Evolutionary conservation across 176 grass and related monocot species (phyloP), one percentile per base, ranked within the genome.

Genomic region (Hsuehochloa calcarea): DNA sequence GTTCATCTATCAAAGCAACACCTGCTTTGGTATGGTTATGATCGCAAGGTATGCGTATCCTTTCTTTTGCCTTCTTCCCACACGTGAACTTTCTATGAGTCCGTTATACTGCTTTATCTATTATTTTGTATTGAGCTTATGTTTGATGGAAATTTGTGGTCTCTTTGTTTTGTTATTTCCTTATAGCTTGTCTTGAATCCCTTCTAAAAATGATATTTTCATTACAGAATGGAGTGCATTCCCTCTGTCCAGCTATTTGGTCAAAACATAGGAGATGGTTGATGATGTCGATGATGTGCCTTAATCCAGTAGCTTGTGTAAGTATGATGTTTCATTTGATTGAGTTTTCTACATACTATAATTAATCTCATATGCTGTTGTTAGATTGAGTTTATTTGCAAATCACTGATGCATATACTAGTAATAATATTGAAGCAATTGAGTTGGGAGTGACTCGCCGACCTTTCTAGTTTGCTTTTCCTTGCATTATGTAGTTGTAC

Each of bases 21-120:
- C 78, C 86, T 99, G 78, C 81, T 99, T 87, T 99, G 96, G 96
- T 99, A 99, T 88, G 93, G 96, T 76, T 99, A 96, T 86, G 93
- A 99, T 87, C 87, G 91, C 20, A 99, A 99, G 96, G 96, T 99
- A 94, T 15, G 2, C 22, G 39, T 76, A 15, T 78, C 65, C 59
- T 96, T 65, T 70, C 25, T 27, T 10, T 78, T 34, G 11, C 8
- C 10, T 49, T 29, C n/a, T 70, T 26, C 35, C 10, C 17, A 10
- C 15, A 81, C 5, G 3, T 67, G 9, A 22, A 23, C 19, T 70
- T 12, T 22, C 14, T 37, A 43, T 22, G 1, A 84, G 35, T n/a
- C 8, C 34, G 1, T 47, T 27, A 22, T 27, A 27, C 15, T 44
- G 23, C 1, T 56, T 65, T 60, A 6, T 60, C 63, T 11, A 50